A percentile compares a stretch with the other conserved stretches of the same genome.
These are phyloP conservation scores for Coemansia sp. DNA, from an alignment of 192 early-diverging fungal species.

Conservation along the genomic window DNA sequence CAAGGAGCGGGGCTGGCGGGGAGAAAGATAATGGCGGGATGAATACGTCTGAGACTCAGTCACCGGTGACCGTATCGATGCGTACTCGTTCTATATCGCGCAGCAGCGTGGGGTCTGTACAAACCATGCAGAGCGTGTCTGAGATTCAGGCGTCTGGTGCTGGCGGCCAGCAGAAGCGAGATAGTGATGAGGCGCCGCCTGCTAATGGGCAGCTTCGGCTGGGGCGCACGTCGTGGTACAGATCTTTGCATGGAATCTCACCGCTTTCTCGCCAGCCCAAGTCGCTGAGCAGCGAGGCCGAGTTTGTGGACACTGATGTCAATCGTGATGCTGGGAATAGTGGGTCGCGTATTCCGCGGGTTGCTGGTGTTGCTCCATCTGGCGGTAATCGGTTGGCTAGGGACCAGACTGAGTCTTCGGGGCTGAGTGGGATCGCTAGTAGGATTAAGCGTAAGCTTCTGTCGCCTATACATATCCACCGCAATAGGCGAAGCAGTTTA, in stretches of 20 bases:
- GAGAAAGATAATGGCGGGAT: neutral
- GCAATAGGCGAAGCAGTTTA: constrained; percentile 9
- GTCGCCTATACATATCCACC: constrained; percentile 25
- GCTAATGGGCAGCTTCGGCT: constrained; percentile 19
- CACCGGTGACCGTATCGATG: constrained; percentile 27
- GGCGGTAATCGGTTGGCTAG: constrained; percentile 6
- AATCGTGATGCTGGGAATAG: neutral
- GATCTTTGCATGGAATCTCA: constrained; percentile 52
- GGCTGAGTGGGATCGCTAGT: constrained; percentile 14
- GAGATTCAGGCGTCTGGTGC: constrained; percentile 3
- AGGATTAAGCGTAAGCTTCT: constrained; percentile 29
- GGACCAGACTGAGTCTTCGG: neutral
- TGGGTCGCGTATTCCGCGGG: constrained; percentile 26
- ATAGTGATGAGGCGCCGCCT: neutral
- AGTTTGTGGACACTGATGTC: constrained; percentile 12
- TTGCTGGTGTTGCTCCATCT: constrained; percentile 20
- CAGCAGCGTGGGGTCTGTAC: constrained; percentile 34
- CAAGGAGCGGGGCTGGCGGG: neutral
- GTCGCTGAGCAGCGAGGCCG: constrained; percentile 50
- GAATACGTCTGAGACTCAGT: neutral
- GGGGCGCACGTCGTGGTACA: constrained; percentile 47
- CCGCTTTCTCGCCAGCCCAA: constrained; percentile 48
- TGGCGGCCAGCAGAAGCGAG: constrained; percentile 3
- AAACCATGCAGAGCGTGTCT: constrained; percentile 21
- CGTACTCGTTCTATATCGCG: constrained; percentile 47